phyloP scores from a whole-genome alignment of 2,329 filamentous ascomycete species.

The Neodidymelliopsis sp. region DNA sequence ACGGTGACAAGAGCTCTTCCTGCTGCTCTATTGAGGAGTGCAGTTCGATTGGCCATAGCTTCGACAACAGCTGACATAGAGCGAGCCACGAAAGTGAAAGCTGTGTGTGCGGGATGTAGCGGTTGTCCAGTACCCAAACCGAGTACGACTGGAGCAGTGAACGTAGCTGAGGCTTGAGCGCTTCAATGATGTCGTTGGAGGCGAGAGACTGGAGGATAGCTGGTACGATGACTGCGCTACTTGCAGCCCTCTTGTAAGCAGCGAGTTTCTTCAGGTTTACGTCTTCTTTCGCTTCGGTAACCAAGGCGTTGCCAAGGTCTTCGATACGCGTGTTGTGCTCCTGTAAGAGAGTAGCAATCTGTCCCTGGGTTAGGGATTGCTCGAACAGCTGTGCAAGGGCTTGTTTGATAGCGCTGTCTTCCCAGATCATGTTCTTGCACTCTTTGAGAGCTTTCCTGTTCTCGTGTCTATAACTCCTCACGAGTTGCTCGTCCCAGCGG shows the following conservation, averaged over 20 bases:
- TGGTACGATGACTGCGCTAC: conserved; percentile 40
- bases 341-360: conserved; percentile 41
- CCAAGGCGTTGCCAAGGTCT: conserved; percentile 21
- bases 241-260: conserved; percentile 30
- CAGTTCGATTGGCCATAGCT: conserved; percentile 43
- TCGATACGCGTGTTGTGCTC: conserved; percentile 36
- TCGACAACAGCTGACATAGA: conserved; percentile 35
- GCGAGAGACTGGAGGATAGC: conserved; percentile 36
- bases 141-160: conserved; percentile 33
- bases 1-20: conserved; percentile 30
- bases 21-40: conserved; percentile 37
- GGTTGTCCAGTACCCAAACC: conserved; percentile 30
- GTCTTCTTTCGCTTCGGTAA: conserved; percentile 17
- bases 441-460: conserved; percentile 30
- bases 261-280: conserved; percentile 31
- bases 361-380: conserved; percentile 41
- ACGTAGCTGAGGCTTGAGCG: conserved; percentile 30
- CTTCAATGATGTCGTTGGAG: conserved; percentile 33
- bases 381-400: conserved; percentile 39
- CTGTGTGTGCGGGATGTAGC: conserved; percentile 24
- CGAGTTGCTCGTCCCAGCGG: conserved; percentile 46
- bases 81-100: conserved; percentile 38
- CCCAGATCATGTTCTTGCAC: conserved; percentile 37
- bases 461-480: conserved; percentile 23
- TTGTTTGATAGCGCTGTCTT: conserved; percentile 31